A percentile compares a stretch with the other conserved stretches of the same genome.
phyloP scores from a whole-genome alignment of 2,329 filamentous ascomycete species.

The Alternaria sp. region DNA sequence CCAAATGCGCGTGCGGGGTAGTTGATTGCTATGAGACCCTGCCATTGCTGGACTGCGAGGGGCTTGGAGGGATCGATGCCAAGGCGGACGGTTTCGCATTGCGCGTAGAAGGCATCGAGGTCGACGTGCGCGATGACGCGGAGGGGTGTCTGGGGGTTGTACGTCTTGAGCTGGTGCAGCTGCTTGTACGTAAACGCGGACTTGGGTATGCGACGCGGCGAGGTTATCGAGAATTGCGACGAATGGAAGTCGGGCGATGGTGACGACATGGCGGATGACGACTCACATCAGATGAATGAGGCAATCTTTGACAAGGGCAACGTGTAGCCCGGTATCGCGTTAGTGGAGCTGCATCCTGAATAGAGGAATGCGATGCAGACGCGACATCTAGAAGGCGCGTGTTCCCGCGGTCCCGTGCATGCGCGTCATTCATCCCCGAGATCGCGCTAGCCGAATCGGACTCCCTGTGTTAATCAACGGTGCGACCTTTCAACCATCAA shows the following conservation, averaged over 20 bases:
- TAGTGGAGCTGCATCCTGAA: neutral
- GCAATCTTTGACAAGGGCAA: neutral
- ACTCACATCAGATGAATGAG: slow-evolving; percentile 5
- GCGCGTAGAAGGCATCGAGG: slow-evolving; percentile 93
- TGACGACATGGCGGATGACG: slow-evolving; percentile 54
- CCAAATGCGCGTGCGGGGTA: slow-evolving; percentile 87
- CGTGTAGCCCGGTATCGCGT: neutral
- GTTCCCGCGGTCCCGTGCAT: slow-evolving; percentile 45
- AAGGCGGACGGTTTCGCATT: slow-evolving; percentile 93
- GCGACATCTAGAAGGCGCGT: slow-evolving; percentile 32
- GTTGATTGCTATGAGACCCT: slow-evolving; percentile 94
- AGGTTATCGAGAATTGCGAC: slow-evolving; percentile 55
- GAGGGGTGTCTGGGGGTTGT: slow-evolving; percentile 76
- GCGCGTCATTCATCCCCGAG: slow-evolving; percentile 44
- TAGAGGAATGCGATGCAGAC: slow-evolving; percentile 9
- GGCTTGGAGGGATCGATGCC: slow-evolving; percentile 77
- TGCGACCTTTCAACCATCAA: neutral
- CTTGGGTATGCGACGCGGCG: slow-evolving; percentile 50
- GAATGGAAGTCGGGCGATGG: slow-evolving; percentile 58
- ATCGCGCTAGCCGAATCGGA: slow-evolving; percentile 28
- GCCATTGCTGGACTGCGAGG: slow-evolving; percentile 94
- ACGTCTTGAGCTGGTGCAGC: slow-evolving; percentile 77
- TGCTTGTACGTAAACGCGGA: slow-evolving; percentile 89
- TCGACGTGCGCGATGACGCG: slow-evolving; percentile 92
- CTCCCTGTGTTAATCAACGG: neutral